Percentiles rank a stretch among this genome's conserved stretches.
Evolutionary conservation across 2,329 filamentous ascomycete genomes (phyloP).

Genomic region (Colletotrichum costaricense): DNA sequence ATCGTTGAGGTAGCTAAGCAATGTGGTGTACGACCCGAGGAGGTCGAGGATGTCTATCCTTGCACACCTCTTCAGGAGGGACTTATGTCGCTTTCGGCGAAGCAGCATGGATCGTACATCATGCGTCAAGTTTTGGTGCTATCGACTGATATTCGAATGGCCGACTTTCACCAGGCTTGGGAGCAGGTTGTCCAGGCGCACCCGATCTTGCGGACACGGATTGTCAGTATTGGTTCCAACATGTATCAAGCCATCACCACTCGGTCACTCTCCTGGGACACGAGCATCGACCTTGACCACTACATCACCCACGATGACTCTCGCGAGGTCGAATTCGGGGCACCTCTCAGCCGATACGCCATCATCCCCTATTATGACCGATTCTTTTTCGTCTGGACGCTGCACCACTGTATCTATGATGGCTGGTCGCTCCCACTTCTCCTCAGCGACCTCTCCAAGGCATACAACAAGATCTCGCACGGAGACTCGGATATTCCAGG

Average conservation of each 20-base stretch:
- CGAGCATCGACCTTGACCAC: background rate
- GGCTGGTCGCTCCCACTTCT: background rate
- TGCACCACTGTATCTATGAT: slow-evolving; percentile 21
- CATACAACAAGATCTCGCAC: background rate
- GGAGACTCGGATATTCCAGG: background rate
- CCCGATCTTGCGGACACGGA: slow-evolving; percentile 19
- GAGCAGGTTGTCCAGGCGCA: slow-evolving; percentile 24
- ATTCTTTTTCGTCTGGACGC: slow-evolving; percentile 37
- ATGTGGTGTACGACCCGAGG: slow-evolving; percentile 25
- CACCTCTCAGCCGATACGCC: background rate
- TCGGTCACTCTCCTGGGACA: background rate
- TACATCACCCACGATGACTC: background rate
- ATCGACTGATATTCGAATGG: slow-evolving; percentile 14
- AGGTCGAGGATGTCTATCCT: slow-evolving; percentile 47
- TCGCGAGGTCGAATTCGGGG: background rate
- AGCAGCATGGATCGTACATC: slow-evolving; percentile 11
- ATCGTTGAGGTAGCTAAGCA: background rate
- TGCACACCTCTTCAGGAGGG: slow-evolving; percentile 50
- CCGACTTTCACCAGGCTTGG: slow-evolving; percentile 21
- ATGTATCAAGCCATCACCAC: background rate
- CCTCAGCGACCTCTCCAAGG: slow-evolving; percentile 12
- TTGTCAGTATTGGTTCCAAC: slow-evolving; percentile 3
- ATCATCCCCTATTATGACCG: background rate
- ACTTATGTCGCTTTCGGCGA: slow-evolving; percentile 35
- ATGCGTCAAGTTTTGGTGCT: slow-evolving; percentile 27